Conservation (phyloP, 805 yeast genomes). For the Komagataella populi region DNA sequence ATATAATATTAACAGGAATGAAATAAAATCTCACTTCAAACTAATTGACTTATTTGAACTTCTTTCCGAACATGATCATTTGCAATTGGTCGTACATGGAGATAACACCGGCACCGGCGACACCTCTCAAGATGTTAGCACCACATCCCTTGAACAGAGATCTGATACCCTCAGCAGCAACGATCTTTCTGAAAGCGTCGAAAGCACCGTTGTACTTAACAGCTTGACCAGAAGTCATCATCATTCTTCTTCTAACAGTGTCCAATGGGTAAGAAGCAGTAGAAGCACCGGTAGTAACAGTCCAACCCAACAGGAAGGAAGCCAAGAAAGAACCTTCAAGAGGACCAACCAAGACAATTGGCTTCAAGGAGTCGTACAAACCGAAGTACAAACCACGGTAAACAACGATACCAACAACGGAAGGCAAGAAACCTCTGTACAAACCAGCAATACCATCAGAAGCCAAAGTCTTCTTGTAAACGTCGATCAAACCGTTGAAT, state of each 20-base stretch:
- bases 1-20: background rate
- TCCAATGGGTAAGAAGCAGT: constrained; percentile 98
- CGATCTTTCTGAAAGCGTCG: constrained; percentile 84
- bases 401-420: constrained; percentile 93
- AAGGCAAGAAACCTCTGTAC: constrained; percentile 98
- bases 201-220: constrained; percentile 92
- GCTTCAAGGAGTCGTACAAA: constrained; percentile 93
- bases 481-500: constrained; percentile 95
- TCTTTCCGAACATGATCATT: constrained; percentile 90
- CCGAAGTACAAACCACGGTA: constrained; percentile 99
- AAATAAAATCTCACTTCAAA: background rate
- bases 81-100: constrained; percentile 96
- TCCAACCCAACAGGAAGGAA: constrained; percentile 94
- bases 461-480: constrained; percentile 89
- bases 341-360: constrained; percentile 86
- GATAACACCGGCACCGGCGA: constrained; percentile 99
- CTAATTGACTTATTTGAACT: constrained; percentile 47
- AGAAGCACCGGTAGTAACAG: constrained; percentile 96
- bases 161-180: constrained; percentile 88
- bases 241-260: constrained; percentile 99
- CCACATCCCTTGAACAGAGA: constrained; percentile 98
- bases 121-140: constrained; percentile 99
- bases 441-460: constrained; percentile 97
- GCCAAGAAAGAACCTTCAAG: constrained; percentile 92
- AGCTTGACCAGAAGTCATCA: constrained; percentile 99